Evolutionary conservation across 2,329 filamentous ascomycete species (phyloP).

Genomic region (Pseudogymnoascus sp.): DNA sequence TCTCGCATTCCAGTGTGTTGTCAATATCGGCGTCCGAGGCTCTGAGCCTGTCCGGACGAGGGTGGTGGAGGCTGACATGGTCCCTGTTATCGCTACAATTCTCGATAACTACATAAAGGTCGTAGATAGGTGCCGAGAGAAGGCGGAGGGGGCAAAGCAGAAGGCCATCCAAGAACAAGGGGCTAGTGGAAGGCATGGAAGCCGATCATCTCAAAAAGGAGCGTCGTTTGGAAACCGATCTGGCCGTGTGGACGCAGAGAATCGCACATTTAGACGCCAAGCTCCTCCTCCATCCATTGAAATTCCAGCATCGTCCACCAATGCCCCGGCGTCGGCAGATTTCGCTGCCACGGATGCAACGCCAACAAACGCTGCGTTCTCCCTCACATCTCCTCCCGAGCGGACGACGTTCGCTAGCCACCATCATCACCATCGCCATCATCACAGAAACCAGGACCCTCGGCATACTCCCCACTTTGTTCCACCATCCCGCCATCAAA

Average conservation of each 20-base stretch:
- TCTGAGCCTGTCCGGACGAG: constrained; percentile 89
- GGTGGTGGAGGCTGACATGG: constrained; percentile 98
- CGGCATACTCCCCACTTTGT: constrained; percentile 36
- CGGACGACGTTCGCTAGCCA: constrained; percentile 55
- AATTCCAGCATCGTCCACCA: constrained; percentile 52
- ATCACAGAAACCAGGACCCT: constrained; percentile 43
- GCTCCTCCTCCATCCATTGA: constrained; percentile 78
- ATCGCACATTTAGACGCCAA: constrained; percentile 62
- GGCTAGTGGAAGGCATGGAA: constrained; percentile 27
- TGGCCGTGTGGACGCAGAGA: constrained; percentile 46
- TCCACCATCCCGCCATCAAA: constrained; percentile 41
- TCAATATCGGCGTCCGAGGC: constrained; percentile 95
- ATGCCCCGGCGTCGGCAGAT: constrained; percentile 35
- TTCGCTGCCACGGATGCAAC: constrained; percentile 49
- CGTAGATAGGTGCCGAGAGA: constrained; percentile 82
- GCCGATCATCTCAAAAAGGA: constrained; percentile 23
- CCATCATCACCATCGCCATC: constrained; percentile 44
- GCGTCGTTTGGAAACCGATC: constrained; percentile 44
- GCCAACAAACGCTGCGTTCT: constrained; percentile 51
- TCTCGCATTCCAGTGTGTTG: constrained; percentile 94
- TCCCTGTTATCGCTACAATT: constrained; percentile 95
- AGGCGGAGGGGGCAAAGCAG: constrained; percentile 72
- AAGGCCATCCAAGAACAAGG: constrained; percentile 36
- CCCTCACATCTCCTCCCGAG: constrained; percentile 63
- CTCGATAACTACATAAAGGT: constrained; percentile 98